phyloP scores from a whole-genome alignment of 768 basidiomycete genomes.

The Boletus pseudopeckii region DNA sequence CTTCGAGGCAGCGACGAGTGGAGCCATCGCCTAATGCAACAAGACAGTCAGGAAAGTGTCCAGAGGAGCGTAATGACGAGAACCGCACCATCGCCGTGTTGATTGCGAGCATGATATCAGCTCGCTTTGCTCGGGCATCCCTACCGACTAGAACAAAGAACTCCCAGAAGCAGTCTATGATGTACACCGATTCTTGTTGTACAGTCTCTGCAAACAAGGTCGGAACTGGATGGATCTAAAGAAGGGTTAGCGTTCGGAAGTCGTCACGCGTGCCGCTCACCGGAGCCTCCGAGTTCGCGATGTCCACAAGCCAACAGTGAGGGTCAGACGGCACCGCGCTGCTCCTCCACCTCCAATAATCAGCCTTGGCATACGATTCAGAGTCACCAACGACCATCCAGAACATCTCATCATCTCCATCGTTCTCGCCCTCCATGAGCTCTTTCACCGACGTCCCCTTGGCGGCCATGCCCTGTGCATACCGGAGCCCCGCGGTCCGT shows the following conservation, averaged over 20 bases:
- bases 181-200: conserved; percentile 49
- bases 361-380: conserved; percentile 64
- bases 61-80: background rate
- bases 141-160: conserved; percentile 70
- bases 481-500: conserved; percentile 57
- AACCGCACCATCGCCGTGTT: conserved; percentile 49
- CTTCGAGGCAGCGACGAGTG: conserved; percentile 44
- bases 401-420: conserved; percentile 70
- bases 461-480: conserved; percentile 48
- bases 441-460: conserved; percentile 45
- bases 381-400: conserved; percentile 83
- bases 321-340: conserved; percentile 41
- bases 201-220: conserved; percentile 39
- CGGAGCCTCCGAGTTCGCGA: conserved; percentile 28
- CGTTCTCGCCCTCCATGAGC: conserved; percentile 61
- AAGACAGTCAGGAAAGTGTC: background rate
- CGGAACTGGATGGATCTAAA: conserved; percentile 46
- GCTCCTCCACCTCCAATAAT: conserved; percentile 78
- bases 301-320: conserved; percentile 58
- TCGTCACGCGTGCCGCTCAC: conserved; percentile 35
- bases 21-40: conserved; percentile 49
- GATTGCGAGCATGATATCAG: conserved; percentile 61
- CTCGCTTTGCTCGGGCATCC: conserved; percentile 57
- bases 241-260: conserved; percentile 1
- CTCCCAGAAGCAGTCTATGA: conserved; percentile 79